A percentile compares a stretch with the other conserved stretches of the same genome.
These are phyloP conservation scores for Eucalyptus cloeziana DNA, from an alignment of 345 rosid genomes.

Conservation along the genomic window DNA sequence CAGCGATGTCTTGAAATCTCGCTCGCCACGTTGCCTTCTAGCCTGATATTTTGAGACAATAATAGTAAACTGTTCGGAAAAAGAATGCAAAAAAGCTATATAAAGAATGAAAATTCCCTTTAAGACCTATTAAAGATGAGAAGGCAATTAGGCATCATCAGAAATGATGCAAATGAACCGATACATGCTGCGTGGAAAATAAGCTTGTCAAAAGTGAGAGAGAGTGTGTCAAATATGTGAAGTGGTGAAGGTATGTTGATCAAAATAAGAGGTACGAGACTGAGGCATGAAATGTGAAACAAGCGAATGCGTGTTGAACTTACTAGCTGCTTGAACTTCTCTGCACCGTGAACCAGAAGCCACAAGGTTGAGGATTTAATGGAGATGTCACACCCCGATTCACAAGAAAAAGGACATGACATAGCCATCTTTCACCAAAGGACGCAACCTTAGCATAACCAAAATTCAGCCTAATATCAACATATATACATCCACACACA, in stretches of 20 bases:
- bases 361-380: background rate
- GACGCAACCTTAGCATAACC: too few species aligned
- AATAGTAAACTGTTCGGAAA: background rate
- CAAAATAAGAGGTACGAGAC: background rate
- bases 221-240: background rate
- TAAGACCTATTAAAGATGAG: background rate
- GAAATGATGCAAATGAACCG: background rate
- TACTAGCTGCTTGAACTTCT: background rate
- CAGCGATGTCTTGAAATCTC: background rate
- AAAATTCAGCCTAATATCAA: too few species aligned
- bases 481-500: too few species aligned
- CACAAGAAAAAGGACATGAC: too few species aligned
- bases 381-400: background rate
- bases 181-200: background rate
- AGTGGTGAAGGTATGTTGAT: background rate
- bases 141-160: background rate
- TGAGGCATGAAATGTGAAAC: background rate
- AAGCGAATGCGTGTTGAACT: background rate
- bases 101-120: background rate
- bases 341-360: background rate
- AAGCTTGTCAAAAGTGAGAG: background rate
- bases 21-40: background rate
- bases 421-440: too few species aligned
- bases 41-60: background rate
- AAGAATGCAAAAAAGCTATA: background rate